A percentile compares a stretch with the other conserved stretches of the same genome.
Evolutionary conservation across 2,329 filamentous ascomycete species (phyloP).

Genomic region (Chaetomiaceae sp.): DNA sequence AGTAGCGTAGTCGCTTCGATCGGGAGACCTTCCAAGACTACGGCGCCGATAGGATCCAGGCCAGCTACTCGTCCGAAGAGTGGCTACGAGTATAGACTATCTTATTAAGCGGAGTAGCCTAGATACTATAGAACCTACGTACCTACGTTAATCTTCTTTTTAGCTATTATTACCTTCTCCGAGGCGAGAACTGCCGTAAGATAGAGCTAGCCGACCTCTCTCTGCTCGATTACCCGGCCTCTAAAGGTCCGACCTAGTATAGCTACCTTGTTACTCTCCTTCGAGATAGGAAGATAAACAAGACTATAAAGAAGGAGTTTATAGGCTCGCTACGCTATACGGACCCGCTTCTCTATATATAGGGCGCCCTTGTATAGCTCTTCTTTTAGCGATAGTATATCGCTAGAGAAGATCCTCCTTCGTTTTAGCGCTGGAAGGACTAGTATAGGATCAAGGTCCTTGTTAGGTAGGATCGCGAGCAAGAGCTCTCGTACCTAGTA

Average conservation of each 20-base stretch:
- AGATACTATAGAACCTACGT: neutral
- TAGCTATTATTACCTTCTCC: neutral
- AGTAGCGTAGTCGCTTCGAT: no score
- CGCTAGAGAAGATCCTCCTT: conserved; percentile 1
- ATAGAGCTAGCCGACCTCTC: neutral
- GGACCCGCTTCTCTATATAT: neutral
- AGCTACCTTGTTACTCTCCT: neutral
- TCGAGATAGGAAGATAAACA: neutral
- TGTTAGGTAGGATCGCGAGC: conserved; percentile 2
- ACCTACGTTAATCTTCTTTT: neutral
- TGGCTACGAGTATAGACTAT: neutral
- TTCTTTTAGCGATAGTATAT: neutral
- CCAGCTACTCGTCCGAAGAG: neutral
- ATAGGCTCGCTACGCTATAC: neutral
- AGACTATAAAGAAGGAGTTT: neutral
- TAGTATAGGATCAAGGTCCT: conserved; percentile 13
- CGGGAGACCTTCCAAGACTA: neutral
- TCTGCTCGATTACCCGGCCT: neutral
- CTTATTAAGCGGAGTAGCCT: neutral
- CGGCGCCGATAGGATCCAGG: neutral
- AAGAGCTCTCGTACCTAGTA: conserved; percentile 9
- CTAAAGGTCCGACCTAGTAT: neutral
- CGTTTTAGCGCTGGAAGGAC: conserved; percentile 7
- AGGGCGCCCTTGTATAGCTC: neutral
- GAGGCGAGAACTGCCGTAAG: neutral